Base-by-base conservation (phyloP, 148 eudicot genomes). In the Mesembryanthemum crystallinum region DNA sequence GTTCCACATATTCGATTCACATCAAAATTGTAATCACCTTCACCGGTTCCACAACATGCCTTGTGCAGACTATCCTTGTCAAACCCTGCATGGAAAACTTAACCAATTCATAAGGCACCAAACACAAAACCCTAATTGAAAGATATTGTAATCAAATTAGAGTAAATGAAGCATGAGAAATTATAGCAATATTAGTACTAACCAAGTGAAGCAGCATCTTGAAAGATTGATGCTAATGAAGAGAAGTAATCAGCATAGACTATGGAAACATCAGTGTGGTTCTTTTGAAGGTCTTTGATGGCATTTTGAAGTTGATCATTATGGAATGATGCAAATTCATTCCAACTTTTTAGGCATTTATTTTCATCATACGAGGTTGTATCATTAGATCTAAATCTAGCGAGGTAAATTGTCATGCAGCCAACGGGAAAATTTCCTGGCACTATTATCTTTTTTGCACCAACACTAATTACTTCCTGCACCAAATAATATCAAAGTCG, bases 341-440 rank as follows among this genome's bases (percentile, higher is more conserved):
- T 83, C 51, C 71, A 74, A 42, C n/a, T 2, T 30, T 77, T 80
- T 33, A 83, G 76, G 23, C 86, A 83, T 15, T 74, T 64, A 52
- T 73, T 71, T 3, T 77, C 79, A 59, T 83, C 86, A 45, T 83
- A 83, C 69, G 33, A 51, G 7, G 24, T 54, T 11, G 61, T 0
- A 18, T 83, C 73, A 17, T 77, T 70, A 13, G 81, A 67, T 69
- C 30, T 74, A 21, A 57, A 80, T 33, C 10, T 3, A 0, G 30
- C 39, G 2, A 83, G 78, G 43, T 80, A 80, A 12, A 37, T 25
- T 3, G 83, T 74, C 75, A 73, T 28, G 52, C 86, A 83, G 13
- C 86, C 86, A 32, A 83, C 71, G 0, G 81, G 83, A 55, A 80
- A 83, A 73, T 80, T 83, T 51, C 86, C 86, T 0, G 86, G 86